A percentile compares a stretch with the other conserved stretches of the same genome.
These are phyloP conservation scores for Cerrena zonata DNA, from an alignment of 1,284 basidiomycete species.

Conservation along the genomic window DNA sequence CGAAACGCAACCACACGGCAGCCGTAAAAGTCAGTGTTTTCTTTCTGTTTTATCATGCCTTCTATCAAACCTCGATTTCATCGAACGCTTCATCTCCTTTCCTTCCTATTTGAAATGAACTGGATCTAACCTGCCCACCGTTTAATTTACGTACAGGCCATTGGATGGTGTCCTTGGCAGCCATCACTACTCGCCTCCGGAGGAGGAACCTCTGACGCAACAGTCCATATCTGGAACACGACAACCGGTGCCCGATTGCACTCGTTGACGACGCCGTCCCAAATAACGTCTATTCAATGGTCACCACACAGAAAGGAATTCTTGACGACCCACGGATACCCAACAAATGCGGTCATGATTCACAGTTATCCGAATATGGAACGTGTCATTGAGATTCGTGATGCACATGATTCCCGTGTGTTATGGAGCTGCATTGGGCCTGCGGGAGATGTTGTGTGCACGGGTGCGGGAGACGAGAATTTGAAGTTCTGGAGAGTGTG, in stretches of 20 bases:
- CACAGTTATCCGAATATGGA: conserved; percentile 53
- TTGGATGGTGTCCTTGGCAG: conserved; percentile 98
- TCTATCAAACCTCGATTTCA: background rate
- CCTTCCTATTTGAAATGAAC: background rate
- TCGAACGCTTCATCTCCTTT: background rate
- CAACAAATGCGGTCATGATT: conserved; percentile 47
- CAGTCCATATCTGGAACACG: conserved; percentile 89
- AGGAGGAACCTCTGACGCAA: conserved; percentile 91
- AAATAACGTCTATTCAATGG: conserved; percentile 91
- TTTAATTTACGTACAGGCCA: conserved; percentile 46
- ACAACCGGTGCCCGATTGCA: conserved; percentile 85
- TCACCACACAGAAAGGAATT: conserved; percentile 87
- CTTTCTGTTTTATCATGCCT: too few relatives aligned
- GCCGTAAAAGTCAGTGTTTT: conserved; percentile 88
- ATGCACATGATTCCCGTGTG: conserved; percentile 87
- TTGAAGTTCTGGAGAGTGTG: conserved; percentile 87
- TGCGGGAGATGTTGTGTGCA: conserved; percentile 83
- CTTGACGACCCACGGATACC: conserved; percentile 89
- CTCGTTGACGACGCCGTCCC: conserved; percentile 77
- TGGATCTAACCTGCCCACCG: too few relatives aligned
- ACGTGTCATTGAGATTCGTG: conserved; percentile 80
- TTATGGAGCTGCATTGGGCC: conserved; percentile 82
- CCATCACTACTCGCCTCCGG: conserved; percentile 87
- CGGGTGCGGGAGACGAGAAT: conserved; percentile 89
- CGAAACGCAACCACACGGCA: conserved; percentile 89